Conservation (phyloP, 2,329 filamentous ascomycete genomes). For the Chaetomium strumarium region DNA sequence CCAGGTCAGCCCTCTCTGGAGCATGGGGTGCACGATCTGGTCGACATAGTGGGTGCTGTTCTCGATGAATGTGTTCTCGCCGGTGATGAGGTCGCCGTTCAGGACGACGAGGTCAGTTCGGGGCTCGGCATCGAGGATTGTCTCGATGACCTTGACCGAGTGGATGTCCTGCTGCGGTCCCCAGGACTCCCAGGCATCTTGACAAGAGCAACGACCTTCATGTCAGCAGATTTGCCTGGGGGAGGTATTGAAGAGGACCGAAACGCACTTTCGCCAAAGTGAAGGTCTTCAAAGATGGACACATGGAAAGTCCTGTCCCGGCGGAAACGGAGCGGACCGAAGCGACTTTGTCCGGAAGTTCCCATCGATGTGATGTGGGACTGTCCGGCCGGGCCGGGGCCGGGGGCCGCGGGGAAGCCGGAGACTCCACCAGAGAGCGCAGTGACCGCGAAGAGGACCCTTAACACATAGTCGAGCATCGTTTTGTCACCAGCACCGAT, state of each 20-base stretch:
- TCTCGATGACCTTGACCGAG: constrained; percentile 32
- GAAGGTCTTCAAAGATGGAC: constrained; percentile 62
- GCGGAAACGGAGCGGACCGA: constrained; percentile 30
- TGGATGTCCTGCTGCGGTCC: constrained; percentile 35
- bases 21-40: constrained; percentile 42
- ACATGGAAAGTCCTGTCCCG: constrained; percentile 45
- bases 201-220: neutral
- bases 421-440: too few relatives aligned
- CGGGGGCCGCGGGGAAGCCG: too few relatives aligned
- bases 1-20: constrained; percentile 42
- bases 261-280: constrained; percentile 60
- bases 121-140: constrained; percentile 30
- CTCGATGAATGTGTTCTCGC: constrained; percentile 45
- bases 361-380: neutral
- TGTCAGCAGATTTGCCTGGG: neutral
- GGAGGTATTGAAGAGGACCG: neutral
- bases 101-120: constrained; percentile 48
- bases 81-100: constrained; percentile 59
- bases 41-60: constrained; percentile 48
- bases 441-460: too few relatives aligned
- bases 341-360: neutral
- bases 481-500: too few relatives aligned
- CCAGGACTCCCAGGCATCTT: constrained; percentile 38
- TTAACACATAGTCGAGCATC: too few relatives aligned
- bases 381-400: neutral